Evolutionary conservation across 495 filamentous ascomycete species (phyloP).

Genomic region (Hypoxylon lenormandii): DNA sequence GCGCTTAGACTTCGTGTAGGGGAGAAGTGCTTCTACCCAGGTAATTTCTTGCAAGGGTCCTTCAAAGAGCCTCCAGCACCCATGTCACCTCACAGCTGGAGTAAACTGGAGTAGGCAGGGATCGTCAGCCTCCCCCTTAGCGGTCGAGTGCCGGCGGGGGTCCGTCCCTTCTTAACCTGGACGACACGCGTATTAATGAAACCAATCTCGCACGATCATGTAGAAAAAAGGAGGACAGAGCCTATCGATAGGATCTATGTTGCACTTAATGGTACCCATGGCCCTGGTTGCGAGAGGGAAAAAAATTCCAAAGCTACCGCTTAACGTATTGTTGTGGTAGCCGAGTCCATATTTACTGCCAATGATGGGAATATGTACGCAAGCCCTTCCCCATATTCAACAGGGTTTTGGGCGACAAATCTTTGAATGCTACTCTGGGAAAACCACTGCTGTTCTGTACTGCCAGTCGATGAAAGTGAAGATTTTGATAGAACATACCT

Average conservation of each 20-base stretch:
- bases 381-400: no score
- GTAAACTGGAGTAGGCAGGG: slow-evolving; percentile 23
- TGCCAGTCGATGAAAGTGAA: no score
- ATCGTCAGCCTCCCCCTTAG: slow-evolving; percentile 23
- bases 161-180: slow-evolving; percentile 3
- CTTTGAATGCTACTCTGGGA: no score
- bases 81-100: slow-evolving; percentile 21
- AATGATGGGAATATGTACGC: neutral
- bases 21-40: slow-evolving; percentile 32
- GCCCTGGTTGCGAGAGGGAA: neutral
- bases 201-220: slow-evolving; percentile 31
- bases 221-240: neutral
- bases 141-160: slow-evolving; percentile 12
- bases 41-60: slow-evolving; percentile 16
- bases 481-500: no score
- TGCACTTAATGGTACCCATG: neutral
- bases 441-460: no score
- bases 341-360: neutral
- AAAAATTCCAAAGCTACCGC: neutral
- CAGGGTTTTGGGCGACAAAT: no score
- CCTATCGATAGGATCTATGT: neutral
- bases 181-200: slow-evolving; percentile 35
- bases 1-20: slow-evolving; percentile 39
- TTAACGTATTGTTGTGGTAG: neutral
- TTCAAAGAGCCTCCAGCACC: slow-evolving; percentile 40